Conservation (phyloP, 1,284 basidiomycete genomes). For the Rhodotorula sp. region DNA sequence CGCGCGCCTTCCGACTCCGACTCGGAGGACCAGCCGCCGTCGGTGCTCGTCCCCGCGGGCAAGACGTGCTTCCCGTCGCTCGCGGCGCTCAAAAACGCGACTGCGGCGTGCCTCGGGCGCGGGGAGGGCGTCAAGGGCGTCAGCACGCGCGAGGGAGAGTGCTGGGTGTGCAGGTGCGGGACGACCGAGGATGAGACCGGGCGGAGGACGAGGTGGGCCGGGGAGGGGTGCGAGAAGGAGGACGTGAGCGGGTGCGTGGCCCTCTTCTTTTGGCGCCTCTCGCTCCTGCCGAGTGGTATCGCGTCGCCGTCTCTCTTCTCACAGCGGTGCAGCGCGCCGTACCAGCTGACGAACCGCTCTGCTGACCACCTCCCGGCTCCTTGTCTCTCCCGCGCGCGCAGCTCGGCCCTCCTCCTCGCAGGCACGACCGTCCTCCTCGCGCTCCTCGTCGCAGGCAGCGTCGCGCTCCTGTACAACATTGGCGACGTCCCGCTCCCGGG, state of each 20-base stretch:
- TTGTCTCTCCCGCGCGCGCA: slow-evolving; percentile 13
- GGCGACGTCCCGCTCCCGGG: slow-evolving; percentile 35
- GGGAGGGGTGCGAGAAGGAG: slow-evolving; percentile 42
- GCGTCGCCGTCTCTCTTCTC: not conserved
- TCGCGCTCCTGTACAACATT: slow-evolving; percentile 30
- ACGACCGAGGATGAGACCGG: slow-evolving; percentile 30
- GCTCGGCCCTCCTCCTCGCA: slow-evolving; percentile 32
- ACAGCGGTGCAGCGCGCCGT: too few relatives aligned
- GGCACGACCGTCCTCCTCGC: slow-evolving; percentile 26
- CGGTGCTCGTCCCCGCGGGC: slow-evolving; percentile 26
- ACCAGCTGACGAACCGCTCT: not conserved
- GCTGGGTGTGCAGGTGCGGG: slow-evolving; percentile 41
- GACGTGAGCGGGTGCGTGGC: slow-evolving; percentile 33
- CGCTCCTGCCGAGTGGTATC: slow-evolving; percentile 9
- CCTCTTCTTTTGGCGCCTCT: too few relatives aligned
- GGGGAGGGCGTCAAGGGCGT: slow-evolving; percentile 33
- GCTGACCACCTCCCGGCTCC: not conserved
- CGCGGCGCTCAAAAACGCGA: slow-evolving; percentile 21
- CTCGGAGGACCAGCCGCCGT: not conserved
- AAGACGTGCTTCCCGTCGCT: slow-evolving; percentile 30
- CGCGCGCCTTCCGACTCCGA: not conserved
- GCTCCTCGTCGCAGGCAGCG: slow-evolving; percentile 14
- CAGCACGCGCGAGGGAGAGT: slow-evolving; percentile 14
- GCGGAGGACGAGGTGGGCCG: slow-evolving; percentile 30
- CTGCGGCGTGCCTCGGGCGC: slow-evolving; percentile 30